Conservation (phyloP, 345 rosid species). For the Murraya paniculata region DNA sequence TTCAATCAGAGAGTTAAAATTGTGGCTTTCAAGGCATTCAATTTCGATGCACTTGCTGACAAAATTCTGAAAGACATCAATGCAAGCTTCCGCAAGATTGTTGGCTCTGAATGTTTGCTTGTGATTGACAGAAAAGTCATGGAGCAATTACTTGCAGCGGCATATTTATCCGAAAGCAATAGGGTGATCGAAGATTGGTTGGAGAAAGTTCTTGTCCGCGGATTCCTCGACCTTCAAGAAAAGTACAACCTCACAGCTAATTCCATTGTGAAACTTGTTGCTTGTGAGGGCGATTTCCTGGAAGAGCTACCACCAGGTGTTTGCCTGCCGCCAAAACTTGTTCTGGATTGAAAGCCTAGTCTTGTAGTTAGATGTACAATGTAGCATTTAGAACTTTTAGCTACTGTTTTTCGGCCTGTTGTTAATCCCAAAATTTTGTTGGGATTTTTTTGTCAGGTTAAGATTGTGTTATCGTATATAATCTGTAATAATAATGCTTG, state of each 20-base stretch:
- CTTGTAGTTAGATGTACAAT: slow-evolving; percentile 24
- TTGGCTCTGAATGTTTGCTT: slow-evolving; percentile 32
- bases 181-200: slow-evolving; percentile 42
- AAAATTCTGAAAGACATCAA: slow-evolving; percentile 29
- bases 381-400: slow-evolving; percentile 16
- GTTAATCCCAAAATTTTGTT: slow-evolving; percentile 19
- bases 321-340: slow-evolving; percentile 31
- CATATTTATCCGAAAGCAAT: slow-evolving; percentile 37
- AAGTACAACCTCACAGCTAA: slow-evolving; percentile 36
- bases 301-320: slow-evolving; percentile 20
- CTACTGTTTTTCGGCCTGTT: slow-evolving; percentile 16
- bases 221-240: slow-evolving; percentile 36
- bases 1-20: slow-evolving; percentile 25
- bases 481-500: slow-evolving; percentile 11
- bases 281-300: slow-evolving; percentile 14
- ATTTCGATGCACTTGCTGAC: slow-evolving; percentile 50
- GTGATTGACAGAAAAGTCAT: slow-evolving; percentile 51
- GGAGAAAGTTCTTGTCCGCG: slow-evolving; percentile 38
- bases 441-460: slow-evolving; percentile 24
- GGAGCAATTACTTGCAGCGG: slow-evolving; percentile 50
- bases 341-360: slow-evolving; percentile 19
- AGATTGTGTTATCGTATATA: slow-evolving; percentile 16
- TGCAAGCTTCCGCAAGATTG: slow-evolving; percentile 32
- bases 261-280: slow-evolving; percentile 41
- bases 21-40: slow-evolving; percentile 55